A percentile compares a stretch with the other conserved stretches of the same genome.
These are phyloP conservation scores for Monosporascus ibericus DNA, from an alignment of 2,329 filamentous ascomycete species.

Conservation along the genomic window DNA sequence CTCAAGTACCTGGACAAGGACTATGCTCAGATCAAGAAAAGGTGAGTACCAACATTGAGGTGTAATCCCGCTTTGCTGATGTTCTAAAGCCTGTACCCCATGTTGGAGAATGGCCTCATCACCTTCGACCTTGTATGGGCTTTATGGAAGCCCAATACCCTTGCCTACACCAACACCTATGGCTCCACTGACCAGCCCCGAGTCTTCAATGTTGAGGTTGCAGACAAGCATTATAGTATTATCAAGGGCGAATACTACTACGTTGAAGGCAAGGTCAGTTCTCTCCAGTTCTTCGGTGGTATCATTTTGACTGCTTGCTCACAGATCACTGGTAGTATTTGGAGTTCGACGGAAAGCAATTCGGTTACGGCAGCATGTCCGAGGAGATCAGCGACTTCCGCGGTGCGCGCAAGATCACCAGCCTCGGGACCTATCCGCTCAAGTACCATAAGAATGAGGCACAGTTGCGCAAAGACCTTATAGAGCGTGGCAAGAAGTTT, in stretches of 20 bases:
- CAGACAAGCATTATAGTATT: constrained; percentile 63
- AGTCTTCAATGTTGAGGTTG: constrained; percentile 75
- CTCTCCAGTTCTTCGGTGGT: background rate
- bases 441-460: constrained; percentile 71
- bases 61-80: background rate
- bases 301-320: background rate
- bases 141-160: constrained; percentile 78
- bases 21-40: constrained; percentile 70
- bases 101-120: constrained; percentile 76
- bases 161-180: constrained; percentile 73
- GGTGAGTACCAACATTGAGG: constrained; percentile 16
- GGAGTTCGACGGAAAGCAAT: constrained; percentile 82
- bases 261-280: constrained; percentile 56
- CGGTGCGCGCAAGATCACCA: constrained; percentile 76
- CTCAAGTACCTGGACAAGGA: constrained; percentile 75
- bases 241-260: constrained; percentile 70
- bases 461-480: constrained; percentile 57
- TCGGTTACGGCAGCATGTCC: constrained; percentile 67
- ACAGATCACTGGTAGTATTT: constrained; percentile 50
- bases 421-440: constrained; percentile 69
- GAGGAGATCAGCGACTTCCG: constrained; percentile 71
- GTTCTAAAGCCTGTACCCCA: constrained; percentile 59
- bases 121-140: constrained; percentile 88
- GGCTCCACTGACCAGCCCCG: constrained; percentile 69
- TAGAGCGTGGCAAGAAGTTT: constrained; percentile 81